Conservation (phyloP, 352 stramenopile genomes). For the Phytophthora melonis region DNA sequence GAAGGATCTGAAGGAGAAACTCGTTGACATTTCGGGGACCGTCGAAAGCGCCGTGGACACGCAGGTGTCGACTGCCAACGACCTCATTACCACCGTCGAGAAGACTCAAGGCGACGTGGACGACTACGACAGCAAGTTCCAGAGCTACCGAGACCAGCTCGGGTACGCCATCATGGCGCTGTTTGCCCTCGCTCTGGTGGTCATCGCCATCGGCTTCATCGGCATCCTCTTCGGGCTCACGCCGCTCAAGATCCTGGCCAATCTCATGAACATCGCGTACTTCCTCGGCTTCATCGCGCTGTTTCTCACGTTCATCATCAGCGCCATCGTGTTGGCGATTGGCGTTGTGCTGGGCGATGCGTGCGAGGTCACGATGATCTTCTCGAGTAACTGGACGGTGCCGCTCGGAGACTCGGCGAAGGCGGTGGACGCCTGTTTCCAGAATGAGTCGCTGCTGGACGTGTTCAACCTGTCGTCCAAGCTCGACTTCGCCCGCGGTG, state of each 20-base stretch:
- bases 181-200: slow-evolving; percentile 63
- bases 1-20: slow-evolving; percentile 41
- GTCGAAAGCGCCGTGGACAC: slow-evolving; percentile 54
- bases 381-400: slow-evolving; percentile 65
- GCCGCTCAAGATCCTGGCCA: slow-evolving; percentile 63
- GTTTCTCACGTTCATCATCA: slow-evolving; percentile 72
- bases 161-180: slow-evolving; percentile 56
- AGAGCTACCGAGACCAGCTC: slow-evolving; percentile 51
- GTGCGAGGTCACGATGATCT: slow-evolving; percentile 62
- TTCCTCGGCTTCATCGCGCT: slow-evolving; percentile 74
- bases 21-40: slow-evolving; percentile 46
- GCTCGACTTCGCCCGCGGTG: slow-evolving; percentile 68
- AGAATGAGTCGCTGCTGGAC: slow-evolving; percentile 67
- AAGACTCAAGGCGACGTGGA: slow-evolving; percentile 42
- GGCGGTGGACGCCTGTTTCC: slow-evolving; percentile 68
- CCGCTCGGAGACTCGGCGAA: slow-evolving; percentile 58
- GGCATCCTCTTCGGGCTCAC: slow-evolving; percentile 75
- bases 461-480: slow-evolving; percentile 63
- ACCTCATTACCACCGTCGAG: slow-evolving; percentile 43
- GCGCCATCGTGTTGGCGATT: slow-evolving; percentile 56
- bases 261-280: slow-evolving; percentile 82
- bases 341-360: slow-evolving; percentile 70
- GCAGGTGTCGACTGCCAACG: slow-evolving; percentile 36
- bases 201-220: slow-evolving; percentile 67
- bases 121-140: slow-evolving; percentile 46